Conservation (phyloP, 352 stramenopile species). For the Salisapilia sapeloensis region DNA sequence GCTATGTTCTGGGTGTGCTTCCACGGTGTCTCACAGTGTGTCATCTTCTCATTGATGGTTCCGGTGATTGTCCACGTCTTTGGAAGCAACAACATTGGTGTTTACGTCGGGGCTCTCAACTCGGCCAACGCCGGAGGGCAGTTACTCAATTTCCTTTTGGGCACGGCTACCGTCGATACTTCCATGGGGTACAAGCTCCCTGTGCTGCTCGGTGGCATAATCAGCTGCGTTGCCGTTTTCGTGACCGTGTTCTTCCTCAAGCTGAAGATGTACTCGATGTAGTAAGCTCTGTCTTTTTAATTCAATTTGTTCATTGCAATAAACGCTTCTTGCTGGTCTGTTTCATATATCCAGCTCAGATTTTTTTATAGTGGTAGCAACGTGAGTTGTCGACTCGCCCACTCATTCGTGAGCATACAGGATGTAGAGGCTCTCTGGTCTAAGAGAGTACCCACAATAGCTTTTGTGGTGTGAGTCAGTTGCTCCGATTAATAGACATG, state of each 20-base stretch:
- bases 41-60: constrained; percentile 49
- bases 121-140: constrained; percentile 6
- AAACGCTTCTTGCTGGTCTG: no score
- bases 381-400: no score
- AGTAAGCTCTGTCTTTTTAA: no score
- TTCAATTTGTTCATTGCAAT: no score
- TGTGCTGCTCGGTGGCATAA: constrained; percentile 5
- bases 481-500: no score
- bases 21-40: constrained; percentile 28
- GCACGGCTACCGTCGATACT: constrained; percentile 5
- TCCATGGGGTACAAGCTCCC: constrained; percentile 6
- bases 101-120: constrained; percentile 9
- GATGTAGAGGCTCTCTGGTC: no score
- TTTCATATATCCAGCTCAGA: no score
- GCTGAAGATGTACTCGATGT: constrained; percentile 5
- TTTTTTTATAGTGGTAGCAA: no score
- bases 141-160: constrained; percentile 7
- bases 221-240: constrained; percentile 4
- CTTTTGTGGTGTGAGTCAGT: no score
- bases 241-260: constrained; percentile 3
- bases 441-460: no score
- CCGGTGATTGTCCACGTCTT: constrained; percentile 13
- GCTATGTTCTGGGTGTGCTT: constrained; percentile 28
- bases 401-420: no score
- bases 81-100: constrained; percentile 5